Conservation (phyloP, 2,329 filamentous ascomycete species). For the Paracorniculantispora psalliotae region DNA sequence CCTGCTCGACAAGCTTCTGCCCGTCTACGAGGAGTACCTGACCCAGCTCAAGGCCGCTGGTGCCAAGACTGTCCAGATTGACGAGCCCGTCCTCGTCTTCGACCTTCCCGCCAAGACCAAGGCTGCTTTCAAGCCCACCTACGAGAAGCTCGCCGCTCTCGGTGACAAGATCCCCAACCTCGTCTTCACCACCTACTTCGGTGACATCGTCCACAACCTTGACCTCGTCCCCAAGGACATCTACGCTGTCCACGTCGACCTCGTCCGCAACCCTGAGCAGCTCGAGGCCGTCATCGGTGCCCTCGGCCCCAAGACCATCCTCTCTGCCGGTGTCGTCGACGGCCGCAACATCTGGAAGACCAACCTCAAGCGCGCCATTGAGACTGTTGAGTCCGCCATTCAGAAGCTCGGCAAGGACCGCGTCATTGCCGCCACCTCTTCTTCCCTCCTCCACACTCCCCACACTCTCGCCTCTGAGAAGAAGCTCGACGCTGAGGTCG, state of each 20-base stretch:
- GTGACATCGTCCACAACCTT: constrained; percentile 98
- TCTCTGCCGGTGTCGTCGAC: constrained; percentile 95
- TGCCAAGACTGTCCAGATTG: constrained; percentile 95
- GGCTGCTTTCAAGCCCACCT: constrained; percentile 95
- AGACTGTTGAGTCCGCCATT: constrained; percentile 80
- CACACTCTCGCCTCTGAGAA: constrained; percentile 98
- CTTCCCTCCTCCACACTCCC: constrained; percentile 95
- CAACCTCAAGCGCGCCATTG: constrained; percentile 94
- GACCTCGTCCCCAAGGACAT: constrained; percentile 76
- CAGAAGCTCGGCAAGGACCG: constrained; percentile 96
- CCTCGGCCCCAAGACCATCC: constrained; percentile 80
- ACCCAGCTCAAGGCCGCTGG: constrained; percentile 91
- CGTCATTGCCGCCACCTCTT: constrained; percentile 94
- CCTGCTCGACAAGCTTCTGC: constrained; percentile 87
- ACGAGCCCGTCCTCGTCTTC: constrained; percentile 95
- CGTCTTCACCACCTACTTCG: constrained; percentile 95
- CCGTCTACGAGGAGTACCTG: constrained; percentile 91
- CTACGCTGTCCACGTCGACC: constrained; percentile 87
- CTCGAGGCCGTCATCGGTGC: constrained; percentile 77
- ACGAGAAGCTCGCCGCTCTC: constrained; percentile 77
- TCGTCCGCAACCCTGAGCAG: constrained; percentile 98
- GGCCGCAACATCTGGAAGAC: constrained; percentile 99
- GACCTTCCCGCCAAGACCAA: constrained; percentile 87
- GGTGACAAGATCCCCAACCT: constrained; percentile 81
- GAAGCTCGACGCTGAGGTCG: constrained; percentile 90